Base-by-base conservation (phyloP, 208 protist species). In the Kentomonas sorsogonicus region DNA sequence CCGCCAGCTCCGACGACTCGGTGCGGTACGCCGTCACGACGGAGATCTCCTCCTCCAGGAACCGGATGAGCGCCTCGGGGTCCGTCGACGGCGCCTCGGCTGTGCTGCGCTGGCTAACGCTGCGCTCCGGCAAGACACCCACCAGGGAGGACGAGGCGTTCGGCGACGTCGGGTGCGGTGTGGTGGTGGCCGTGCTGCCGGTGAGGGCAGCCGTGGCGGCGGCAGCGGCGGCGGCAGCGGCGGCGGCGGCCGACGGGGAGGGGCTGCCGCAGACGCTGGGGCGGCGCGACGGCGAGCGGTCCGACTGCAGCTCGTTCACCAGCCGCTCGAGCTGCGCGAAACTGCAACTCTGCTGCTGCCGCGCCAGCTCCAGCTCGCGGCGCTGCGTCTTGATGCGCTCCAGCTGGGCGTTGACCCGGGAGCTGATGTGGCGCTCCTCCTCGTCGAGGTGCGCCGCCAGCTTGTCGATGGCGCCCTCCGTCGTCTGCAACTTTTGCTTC, bases 241-340 rank as follows among this genome's bases (percentile, higher is more conserved):
- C 46, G 33, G 33, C 33, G 33, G 33, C 7, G 33, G 11, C 11
- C 33, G 33, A 11, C 33, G 33, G 11, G 33, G 33, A 36, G 33
- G 33, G 5, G 33, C 33, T 36, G 33, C 11, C 5, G 33, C 33
- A 15, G 7, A 36, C 7, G 33, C 33, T 36, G 7, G 33, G 7
- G 33, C 33, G 7, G 33, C 33, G 11, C 7, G 5, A 15, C 33
- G 33, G 7, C 33, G 52, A 56, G 51, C 56, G 60, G 20, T 69
- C 72, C 13, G 73, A 65, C 60, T 86, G 74, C 20, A 87, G 57
- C 56, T 75, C 65, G 30, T 83, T 69, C 15, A 93, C 72, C 13
- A 93, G 68, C 34, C 68, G 55, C 63, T 86, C 77, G 16, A 93
- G 56, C 60, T 87, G 66, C 64, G 86, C 77, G 25, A 93, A 43